Conservation (phyloP, 1,284 basidiomycete genomes). For the Pascua sp. region DNA sequence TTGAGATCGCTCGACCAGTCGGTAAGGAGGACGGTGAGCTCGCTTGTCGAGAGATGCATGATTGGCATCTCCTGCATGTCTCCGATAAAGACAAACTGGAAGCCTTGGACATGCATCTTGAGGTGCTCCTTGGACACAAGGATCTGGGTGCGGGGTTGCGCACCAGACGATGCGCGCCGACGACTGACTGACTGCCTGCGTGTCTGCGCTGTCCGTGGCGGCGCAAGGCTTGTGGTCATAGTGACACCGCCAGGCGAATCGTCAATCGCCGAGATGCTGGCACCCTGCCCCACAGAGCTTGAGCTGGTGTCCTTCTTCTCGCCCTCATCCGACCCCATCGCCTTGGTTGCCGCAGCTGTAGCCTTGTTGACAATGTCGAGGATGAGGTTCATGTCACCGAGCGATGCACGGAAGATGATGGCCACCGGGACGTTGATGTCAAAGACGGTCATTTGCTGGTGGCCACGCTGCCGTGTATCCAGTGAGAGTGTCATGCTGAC, state of each 20-base stretch:
- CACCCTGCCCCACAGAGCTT: not conserved
- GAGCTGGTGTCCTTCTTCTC: not conserved
- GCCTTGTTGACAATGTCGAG: conserved; percentile 85
- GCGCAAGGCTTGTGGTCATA: conserved; percentile 9
- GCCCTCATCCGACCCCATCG: conserved; percentile 18
- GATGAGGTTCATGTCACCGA: conserved; percentile 88
- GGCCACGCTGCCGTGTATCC: conserved; percentile 71
- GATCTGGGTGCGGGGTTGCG: conserved; percentile 46
- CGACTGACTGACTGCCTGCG: conserved; percentile 52
- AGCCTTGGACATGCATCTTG: conserved; percentile 78
- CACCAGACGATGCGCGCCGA: conserved; percentile 38
- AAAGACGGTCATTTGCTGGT: conserved; percentile 76
- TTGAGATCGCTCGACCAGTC: conserved; percentile 95
- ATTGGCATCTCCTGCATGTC: conserved; percentile 94
- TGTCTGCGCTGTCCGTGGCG: conserved; percentile 14
- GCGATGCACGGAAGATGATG: conserved; percentile 86
- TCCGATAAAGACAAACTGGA: conserved; percentile 90
- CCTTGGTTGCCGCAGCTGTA: conserved; percentile 57
- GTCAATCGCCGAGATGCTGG: conserved; percentile 1
- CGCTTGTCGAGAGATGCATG: conserved; percentile 80
- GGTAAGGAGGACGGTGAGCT: conserved; percentile 76
- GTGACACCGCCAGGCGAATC: not conserved
- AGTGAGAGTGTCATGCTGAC: conserved; percentile 83
- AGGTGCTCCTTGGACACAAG: conserved; percentile 80
- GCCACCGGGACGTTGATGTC: conserved; percentile 75